A percentile compares a stretch with the other conserved stretches of the same genome.
These are phyloP conservation scores for Austroboletus niveus DNA, from an alignment of 1,284 basidiomycete genomes.

Conservation along the genomic window DNA sequence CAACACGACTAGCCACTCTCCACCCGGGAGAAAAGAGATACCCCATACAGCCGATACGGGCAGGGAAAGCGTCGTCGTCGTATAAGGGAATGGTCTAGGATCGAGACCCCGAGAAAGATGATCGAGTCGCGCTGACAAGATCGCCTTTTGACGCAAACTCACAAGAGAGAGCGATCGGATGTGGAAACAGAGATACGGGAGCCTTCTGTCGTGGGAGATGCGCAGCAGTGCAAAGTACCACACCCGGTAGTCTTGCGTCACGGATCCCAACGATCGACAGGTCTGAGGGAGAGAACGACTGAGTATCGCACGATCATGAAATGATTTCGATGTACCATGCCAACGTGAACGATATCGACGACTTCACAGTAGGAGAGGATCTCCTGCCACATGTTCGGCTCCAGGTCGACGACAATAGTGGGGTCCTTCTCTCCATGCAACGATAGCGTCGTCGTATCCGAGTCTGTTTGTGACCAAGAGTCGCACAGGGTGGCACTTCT, in stretches of 20 bases:
- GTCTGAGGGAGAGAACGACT: neutral
- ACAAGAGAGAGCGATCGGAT: neutral
- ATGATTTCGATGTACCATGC: slow-evolving; percentile 9
- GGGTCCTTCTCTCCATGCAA: neutral
- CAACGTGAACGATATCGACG: slow-evolving; percentile 8
- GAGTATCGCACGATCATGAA: neutral
- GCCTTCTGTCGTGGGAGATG: slow-evolving; percentile 6
- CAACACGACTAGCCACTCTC: slow-evolving; percentile 11
- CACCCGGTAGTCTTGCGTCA: neutral
- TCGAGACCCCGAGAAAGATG: slow-evolving; percentile 2
- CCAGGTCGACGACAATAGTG: slow-evolving; percentile 1
- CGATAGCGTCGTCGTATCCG: neutral
- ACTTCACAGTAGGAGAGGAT: slow-evolving; percentile 16
- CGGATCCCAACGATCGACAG: slow-evolving; percentile 2
- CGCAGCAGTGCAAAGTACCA: slow-evolving; percentile 14
- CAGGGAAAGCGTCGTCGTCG: slow-evolving; percentile 1
- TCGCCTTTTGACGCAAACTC: slow-evolving; percentile 6
- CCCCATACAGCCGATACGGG: slow-evolving; percentile 4
- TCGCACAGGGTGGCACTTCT: neutral
- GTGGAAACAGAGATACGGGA: slow-evolving; percentile 1
- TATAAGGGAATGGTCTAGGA: slow-evolving; percentile 1
- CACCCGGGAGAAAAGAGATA: slow-evolving; percentile 13
- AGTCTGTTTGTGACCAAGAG: neutral
- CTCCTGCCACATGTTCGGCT: slow-evolving; percentile 8
- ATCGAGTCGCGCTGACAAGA: slow-evolving; percentile 8